These are phyloP conservation scores for Starmerella gropengiesseri DNA, from an alignment of 805 yeast species.

Conservation along the genomic window DNA sequence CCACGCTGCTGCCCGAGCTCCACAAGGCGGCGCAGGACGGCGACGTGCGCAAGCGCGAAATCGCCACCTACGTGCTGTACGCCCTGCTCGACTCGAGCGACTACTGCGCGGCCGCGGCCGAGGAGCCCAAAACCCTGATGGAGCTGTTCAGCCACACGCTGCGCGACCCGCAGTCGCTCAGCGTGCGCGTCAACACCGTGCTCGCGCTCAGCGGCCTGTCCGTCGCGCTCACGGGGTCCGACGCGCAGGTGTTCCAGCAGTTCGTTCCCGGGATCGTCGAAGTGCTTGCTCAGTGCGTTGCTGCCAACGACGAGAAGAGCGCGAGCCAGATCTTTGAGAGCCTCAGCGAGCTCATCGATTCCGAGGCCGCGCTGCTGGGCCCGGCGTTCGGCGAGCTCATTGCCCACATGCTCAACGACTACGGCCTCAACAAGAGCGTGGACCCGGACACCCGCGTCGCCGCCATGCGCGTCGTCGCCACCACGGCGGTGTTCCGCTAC, in stretches of 20 bases:
- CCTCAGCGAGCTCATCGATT: conserved; percentile 64
- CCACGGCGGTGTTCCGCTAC: conserved; percentile 70
- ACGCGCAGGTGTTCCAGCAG: conserved; percentile 40
- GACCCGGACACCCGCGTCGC: conserved; percentile 77
- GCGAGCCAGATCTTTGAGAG: conserved; percentile 72
- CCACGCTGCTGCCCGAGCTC: conserved; percentile 59
- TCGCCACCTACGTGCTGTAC: conserved; percentile 68
- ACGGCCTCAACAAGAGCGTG: conserved; percentile 49
- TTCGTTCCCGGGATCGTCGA: conserved; percentile 71
- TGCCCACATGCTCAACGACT: conserved; percentile 56
- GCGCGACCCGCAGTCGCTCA: conserved; percentile 47
- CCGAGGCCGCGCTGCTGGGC: conserved; percentile 72
- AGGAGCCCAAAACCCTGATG: conserved; percentile 50
- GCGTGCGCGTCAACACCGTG: conserved; percentile 72
- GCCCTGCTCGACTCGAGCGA: conserved; percentile 52
- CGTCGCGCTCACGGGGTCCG: conserved; percentile 38
- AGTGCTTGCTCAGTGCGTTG: conserved; percentile 64
- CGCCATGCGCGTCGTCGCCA: conserved; percentile 73
- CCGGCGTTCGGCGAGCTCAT: conserved; percentile 58
- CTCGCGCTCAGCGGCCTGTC: conserved; percentile 73
- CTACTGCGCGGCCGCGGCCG: conserved; percentile 20
- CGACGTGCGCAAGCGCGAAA: conserved; percentile 56
- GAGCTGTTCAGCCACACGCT: conserved; percentile 59
- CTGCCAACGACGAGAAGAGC: conserved; percentile 57
- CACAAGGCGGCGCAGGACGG: conserved; percentile 53